A percentile compares a stretch with the other conserved stretches of the same genome.
Evolutionary conservation across 306 rosid genomes (phyloP).

Genomic region (Prunus persica): DNA sequence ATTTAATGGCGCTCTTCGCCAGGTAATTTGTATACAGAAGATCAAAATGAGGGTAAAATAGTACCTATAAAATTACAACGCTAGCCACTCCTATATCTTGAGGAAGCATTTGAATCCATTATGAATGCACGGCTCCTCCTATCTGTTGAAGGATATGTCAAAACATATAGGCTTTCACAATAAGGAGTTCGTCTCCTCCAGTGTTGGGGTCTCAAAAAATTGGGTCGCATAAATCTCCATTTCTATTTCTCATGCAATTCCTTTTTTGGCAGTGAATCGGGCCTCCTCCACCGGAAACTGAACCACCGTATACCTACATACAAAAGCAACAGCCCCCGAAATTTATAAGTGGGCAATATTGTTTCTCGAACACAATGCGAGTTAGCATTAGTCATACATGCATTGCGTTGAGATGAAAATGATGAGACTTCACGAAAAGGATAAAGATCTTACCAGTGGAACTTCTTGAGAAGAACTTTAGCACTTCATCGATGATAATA

Average conservation of each 20-base stretch:
- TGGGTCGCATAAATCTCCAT: constrained; percentile 16
- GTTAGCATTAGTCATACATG: not conserved
- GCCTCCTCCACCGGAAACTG: constrained; percentile 70
- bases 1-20: not conserved
- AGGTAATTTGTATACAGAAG: not conserved
- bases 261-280: constrained; percentile 76
- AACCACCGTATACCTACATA: constrained; percentile 65
- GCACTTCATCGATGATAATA: constrained; percentile 82
- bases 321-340: constrained; percentile 20
- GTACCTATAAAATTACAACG: not conserved
- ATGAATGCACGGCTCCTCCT: not conserved
- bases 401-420: constrained; percentile 14
- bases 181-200: not conserved
- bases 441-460: constrained; percentile 46
- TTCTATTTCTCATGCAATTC: constrained; percentile 68
- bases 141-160: not conserved
- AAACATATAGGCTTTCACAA: not conserved
- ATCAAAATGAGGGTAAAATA: not conserved
- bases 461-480: constrained; percentile 88
- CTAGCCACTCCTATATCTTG: not conserved
- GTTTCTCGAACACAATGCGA: not conserved
- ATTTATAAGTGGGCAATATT: not conserved
- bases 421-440: constrained; percentile 6
- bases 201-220: constrained; percentile 17
- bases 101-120: not conserved